phyloP scores from a whole-genome alignment of 768 basidiomycete genomes.

The Hygrocybe punicea region DNA sequence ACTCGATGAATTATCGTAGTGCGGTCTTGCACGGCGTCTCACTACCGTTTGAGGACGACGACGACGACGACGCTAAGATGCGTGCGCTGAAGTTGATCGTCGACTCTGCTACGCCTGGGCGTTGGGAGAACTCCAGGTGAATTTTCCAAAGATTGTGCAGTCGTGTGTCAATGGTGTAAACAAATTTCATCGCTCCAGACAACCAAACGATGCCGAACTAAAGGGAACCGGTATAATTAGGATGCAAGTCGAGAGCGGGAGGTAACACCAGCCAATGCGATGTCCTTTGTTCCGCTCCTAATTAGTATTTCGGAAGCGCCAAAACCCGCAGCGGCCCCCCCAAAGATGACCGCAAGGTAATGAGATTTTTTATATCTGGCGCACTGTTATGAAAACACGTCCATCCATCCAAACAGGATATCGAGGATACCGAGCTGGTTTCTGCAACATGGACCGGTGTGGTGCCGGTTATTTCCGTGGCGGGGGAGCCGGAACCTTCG shows the following conservation, averaged over 20 bases:
- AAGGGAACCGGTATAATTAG: not conserved
- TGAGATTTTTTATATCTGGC: not conserved
- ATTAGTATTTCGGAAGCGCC: not conserved
- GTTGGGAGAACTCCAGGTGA: conserved; percentile 3
- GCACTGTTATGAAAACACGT: no score
- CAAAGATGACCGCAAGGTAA: conserved; percentile 2
- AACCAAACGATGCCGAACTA: not conserved
- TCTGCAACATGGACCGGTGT: not conserved
- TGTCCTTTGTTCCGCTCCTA: not conserved
- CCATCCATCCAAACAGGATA: not conserved
- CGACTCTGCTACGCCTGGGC: not conserved
- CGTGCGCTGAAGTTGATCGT: not conserved
- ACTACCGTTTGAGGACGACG: conserved; percentile 1
- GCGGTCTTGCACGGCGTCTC: not conserved
- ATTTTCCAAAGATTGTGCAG: not conserved
- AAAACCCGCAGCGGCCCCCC: conserved; percentile 1
- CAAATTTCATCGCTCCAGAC: not conserved
- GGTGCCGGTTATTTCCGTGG: not conserved
- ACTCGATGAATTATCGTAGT: conserved; percentile 1
- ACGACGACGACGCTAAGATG: not conserved
- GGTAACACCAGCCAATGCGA: not conserved
- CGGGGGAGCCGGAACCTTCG: not conserved
- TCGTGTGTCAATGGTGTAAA: not conserved
- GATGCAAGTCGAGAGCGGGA: not conserved
- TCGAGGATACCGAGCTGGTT: not conserved